phyloP scores from a whole-genome alignment of 352 stramenopile species.

The Plasmopara muralis region DNA sequence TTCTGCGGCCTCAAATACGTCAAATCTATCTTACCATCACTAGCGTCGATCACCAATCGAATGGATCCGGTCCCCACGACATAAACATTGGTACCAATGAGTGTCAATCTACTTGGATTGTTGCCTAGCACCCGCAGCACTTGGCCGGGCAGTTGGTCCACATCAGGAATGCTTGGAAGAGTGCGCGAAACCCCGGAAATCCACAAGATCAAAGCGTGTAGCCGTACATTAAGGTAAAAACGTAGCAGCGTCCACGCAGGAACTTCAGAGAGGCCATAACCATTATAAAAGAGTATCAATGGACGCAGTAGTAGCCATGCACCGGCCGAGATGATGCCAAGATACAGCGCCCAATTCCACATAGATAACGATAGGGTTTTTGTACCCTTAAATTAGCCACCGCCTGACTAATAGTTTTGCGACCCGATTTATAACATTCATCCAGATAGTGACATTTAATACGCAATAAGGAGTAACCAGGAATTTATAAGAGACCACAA shows the following conservation, averaged over 20 bases:
- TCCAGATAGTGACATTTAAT: no score
- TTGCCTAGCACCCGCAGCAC: constrained; percentile 73
- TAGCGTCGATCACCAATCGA: constrained; percentile 72
- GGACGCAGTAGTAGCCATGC: constrained; percentile 13
- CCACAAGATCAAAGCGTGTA: constrained; percentile 40
- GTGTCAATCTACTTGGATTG: constrained; percentile 85
- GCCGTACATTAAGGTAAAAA: constrained; percentile 38
- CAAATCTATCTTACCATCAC: no score
- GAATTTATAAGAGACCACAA: no score
- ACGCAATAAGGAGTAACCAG: no score
- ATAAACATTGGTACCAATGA: constrained; percentile 89
- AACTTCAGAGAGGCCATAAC: constrained; percentile 16
- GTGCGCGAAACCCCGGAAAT: constrained; percentile 34
- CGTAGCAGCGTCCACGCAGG: constrained; percentile 29
- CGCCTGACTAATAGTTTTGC: constrained; percentile 1
- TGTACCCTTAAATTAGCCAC: no score
- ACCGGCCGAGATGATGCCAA: background rate
- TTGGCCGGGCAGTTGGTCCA: constrained; percentile 34
- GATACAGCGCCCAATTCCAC: constrained; percentile 11
- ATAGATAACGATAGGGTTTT: background rate
- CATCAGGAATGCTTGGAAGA: constrained; percentile 33
- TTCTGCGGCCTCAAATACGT: no score
- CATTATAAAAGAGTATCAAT: constrained; percentile 9
- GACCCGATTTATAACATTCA: no score
- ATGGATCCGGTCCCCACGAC: constrained; percentile 58